Conservation (phyloP, 805 yeast species). For the Candida sithepensis region DNA sequence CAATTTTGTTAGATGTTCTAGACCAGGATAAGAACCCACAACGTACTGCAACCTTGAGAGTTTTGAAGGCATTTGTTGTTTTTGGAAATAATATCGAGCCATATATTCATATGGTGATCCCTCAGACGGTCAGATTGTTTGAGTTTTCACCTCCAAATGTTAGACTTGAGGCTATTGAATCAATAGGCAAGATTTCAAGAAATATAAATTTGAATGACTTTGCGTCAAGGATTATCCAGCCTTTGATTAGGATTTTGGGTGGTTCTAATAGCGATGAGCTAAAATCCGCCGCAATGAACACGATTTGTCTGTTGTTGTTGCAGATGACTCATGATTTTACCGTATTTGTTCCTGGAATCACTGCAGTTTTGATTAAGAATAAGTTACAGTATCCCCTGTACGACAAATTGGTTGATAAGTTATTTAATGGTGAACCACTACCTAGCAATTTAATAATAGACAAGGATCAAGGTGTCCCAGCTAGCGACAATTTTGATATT, state of each 20-base stretch:
- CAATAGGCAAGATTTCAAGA: constrained; percentile 77
- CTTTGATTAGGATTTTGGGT: constrained; percentile 65
- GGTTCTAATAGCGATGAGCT: constrained; percentile 47
- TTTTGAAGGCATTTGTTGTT: constrained; percentile 75
- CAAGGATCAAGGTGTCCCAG: constrained; percentile 42
- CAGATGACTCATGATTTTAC: constrained; percentile 82
- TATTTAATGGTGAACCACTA: constrained; percentile 79
- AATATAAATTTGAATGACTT: constrained; percentile 74
- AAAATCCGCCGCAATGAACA: constrained; percentile 64
- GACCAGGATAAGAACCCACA: constrained; percentile 67
- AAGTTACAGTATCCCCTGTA: constrained; percentile 69
- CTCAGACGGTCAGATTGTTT: constrained; percentile 75
- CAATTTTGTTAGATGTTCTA: constrained; percentile 69
- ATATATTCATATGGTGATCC: constrained; percentile 81
- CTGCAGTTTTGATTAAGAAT: constrained; percentile 57
- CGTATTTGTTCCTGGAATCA: constrained; percentile 81
- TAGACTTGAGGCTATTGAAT: constrained; percentile 70
- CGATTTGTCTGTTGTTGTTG: constrained; percentile 70
- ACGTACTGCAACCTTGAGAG: constrained; percentile 62
- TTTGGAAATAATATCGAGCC: constrained; percentile 90
- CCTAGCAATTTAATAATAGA: constrained; percentile 74
- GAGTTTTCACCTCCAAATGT: constrained; percentile 64
- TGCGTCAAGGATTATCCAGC: constrained; percentile 88
- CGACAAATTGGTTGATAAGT: constrained; percentile 75
- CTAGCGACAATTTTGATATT: constrained; percentile 51